Conservation (phyloP, 208 protist genomes). For the Tritrichomonas musculus region DNA sequence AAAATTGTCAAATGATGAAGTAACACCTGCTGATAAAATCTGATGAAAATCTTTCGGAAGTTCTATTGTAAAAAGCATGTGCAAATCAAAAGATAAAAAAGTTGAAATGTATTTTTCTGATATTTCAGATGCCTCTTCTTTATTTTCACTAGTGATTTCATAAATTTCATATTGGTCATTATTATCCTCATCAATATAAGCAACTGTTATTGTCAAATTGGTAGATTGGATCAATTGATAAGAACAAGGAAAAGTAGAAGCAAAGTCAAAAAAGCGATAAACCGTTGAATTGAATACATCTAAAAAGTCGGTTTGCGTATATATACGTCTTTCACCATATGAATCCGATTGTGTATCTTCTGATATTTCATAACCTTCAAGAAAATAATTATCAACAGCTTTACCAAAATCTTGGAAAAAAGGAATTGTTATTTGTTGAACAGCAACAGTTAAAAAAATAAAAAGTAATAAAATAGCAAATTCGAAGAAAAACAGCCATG, state of each 20-base stretch:
- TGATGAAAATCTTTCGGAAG: too few relatives aligned
- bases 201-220: background rate
- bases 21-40: background rate
- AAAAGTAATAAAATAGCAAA: background rate
- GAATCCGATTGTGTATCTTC: background rate
- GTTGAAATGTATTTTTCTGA: too few relatives aligned
- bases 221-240: background rate
- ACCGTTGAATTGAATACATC: background rate
- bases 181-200: too few relatives aligned
- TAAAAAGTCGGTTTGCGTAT: background rate
- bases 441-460: background rate
- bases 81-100: background rate
- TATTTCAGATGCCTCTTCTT: too few relatives aligned
- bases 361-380: background rate
- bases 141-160: background rate
- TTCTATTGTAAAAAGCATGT: background rate
- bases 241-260: background rate
- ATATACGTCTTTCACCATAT: background rate
- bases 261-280: background rate
- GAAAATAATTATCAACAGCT: background rate
- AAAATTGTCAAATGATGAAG: background rate
- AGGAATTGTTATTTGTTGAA: background rate
- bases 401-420: slow-evolving; percentile 19
- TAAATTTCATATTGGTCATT: background rate
- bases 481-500: background rate